Conservation (phyloP, 2,329 filamentous ascomycete genomes). For the Ascochyta pisi region DNA sequence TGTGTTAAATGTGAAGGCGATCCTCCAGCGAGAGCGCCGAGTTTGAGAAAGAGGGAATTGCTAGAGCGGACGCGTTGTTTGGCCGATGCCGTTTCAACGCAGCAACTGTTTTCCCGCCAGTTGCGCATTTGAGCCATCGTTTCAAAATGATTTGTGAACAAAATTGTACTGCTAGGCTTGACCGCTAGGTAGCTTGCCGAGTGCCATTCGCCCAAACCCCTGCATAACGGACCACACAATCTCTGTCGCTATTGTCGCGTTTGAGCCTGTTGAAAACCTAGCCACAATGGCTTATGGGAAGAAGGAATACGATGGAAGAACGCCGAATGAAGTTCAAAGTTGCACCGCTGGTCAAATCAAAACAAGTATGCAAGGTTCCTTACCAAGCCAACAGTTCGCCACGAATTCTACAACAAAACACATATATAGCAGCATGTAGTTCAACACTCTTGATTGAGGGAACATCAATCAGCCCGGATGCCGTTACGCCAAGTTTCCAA, state of each 20-base stretch:
- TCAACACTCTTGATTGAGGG: no score
- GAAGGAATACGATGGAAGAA: background rate
- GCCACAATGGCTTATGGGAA: no score
- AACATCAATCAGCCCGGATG: no score
- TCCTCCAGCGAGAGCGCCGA: background rate
- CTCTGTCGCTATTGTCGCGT: background rate
- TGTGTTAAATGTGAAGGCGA: background rate
- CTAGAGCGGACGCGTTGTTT: background rate
- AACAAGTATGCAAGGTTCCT: background rate
- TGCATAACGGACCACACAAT: background rate
- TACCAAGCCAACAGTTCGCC: background rate
- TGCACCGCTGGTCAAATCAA: background rate
- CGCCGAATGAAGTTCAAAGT: background rate
- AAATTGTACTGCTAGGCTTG: background rate
- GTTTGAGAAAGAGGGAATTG: no score
- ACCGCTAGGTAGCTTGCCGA: no score
- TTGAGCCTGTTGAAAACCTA: background rate
- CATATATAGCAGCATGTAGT: background rate
- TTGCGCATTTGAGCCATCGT: background rate
- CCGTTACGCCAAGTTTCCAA: background rate
- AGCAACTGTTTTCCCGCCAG: background rate
- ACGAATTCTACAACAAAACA: background rate
- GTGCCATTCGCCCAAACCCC: background rate
- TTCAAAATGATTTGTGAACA: background rate
- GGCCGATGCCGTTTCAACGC: background rate